These are phyloP conservation scores for Pichia phayaonensis DNA, from an alignment of 805 yeast species.

Conservation along the genomic window DNA sequence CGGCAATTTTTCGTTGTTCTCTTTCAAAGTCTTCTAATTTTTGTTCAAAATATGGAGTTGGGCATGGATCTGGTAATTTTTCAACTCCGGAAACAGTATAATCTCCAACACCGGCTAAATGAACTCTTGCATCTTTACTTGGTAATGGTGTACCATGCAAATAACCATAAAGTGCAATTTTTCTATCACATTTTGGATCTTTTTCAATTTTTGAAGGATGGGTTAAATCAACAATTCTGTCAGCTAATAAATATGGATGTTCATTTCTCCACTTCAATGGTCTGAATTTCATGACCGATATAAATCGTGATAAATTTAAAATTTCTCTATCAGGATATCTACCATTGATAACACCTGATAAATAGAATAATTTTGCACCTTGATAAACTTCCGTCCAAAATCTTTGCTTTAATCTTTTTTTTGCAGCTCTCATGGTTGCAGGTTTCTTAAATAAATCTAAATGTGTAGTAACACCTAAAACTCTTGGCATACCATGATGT, in stretches of 20 bases:
- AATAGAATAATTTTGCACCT: conserved; percentile 92
- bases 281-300: conserved; percentile 95
- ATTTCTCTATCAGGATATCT: conserved; percentile 97
- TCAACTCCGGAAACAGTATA: conserved; percentile 68
- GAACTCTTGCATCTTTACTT: conserved; percentile 62
- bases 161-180: conserved; percentile 88
- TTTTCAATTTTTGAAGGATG: conserved; percentile 78
- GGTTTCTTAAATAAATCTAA: conserved; percentile 88
- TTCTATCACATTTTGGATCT: conserved; percentile 79
- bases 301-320: conserved; percentile 81
- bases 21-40: conserved; percentile 73
- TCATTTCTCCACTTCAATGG: conserved; percentile 99
- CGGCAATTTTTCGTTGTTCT: conserved; percentile 61
- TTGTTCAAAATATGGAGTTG: conserved; percentile 90
- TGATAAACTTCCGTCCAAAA: conserved; percentile 99
- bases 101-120: conserved; percentile 95
- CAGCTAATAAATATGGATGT: conserved; percentile 90
- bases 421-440: conserved; percentile 81
- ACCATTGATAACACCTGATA: conserved; percentile 94
- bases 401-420: conserved; percentile 84
- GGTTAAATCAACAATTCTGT: conserved; percentile 84
- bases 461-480: conserved; percentile 92
- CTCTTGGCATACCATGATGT: conserved; percentile 98
- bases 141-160: conserved; percentile 89
- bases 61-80: conserved; percentile 96